Evolutionary conservation across 495 filamentous ascomycete species (phyloP).

Genomic region (Entonaema liquescens): DNA sequence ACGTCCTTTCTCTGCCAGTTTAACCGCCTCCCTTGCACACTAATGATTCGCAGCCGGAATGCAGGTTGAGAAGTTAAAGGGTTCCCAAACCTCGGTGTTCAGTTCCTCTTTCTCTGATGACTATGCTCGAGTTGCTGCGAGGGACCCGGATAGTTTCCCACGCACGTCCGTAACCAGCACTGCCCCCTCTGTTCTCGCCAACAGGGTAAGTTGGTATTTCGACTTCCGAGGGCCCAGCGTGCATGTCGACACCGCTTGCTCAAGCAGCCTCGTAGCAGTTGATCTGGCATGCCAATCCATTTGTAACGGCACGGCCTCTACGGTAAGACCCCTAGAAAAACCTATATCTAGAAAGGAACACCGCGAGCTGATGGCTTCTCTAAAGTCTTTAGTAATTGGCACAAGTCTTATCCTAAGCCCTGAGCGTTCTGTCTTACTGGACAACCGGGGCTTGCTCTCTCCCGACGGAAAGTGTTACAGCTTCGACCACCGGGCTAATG

Average conservation of each 20-base stretch:
- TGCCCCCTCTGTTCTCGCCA: conserved; percentile 53
- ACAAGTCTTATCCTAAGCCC: background rate
- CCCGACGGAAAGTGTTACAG: conserved; percentile 58
- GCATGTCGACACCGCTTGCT: conserved; percentile 45
- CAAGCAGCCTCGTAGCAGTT: conserved; percentile 37
- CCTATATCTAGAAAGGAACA: too few species aligned
- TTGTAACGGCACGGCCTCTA: conserved; percentile 25
- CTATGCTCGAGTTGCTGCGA: background rate
- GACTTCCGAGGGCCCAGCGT: conserved; percentile 51
- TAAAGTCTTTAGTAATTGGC: background rate
- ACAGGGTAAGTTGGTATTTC: conserved; percentile 57
- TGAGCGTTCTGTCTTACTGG: background rate
- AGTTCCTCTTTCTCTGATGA: background rate
- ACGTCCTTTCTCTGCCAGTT: too few species aligned
- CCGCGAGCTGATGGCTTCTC: too few species aligned
- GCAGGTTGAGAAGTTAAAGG: background rate
- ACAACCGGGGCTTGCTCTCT: conserved; percentile 39
- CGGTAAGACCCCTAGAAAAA: too few species aligned
- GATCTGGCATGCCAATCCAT: conserved; percentile 26
- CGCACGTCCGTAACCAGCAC: conserved; percentile 51
- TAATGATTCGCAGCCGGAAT: conserved; percentile 5
- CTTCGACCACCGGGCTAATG: conserved; percentile 65
- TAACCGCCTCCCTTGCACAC: too few species aligned
- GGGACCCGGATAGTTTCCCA: background rate
- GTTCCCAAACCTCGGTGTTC: background rate